Base-by-base conservation (phyloP, 2,329 filamentous ascomycete species). In the Microcyclospora pomicola region DNA sequence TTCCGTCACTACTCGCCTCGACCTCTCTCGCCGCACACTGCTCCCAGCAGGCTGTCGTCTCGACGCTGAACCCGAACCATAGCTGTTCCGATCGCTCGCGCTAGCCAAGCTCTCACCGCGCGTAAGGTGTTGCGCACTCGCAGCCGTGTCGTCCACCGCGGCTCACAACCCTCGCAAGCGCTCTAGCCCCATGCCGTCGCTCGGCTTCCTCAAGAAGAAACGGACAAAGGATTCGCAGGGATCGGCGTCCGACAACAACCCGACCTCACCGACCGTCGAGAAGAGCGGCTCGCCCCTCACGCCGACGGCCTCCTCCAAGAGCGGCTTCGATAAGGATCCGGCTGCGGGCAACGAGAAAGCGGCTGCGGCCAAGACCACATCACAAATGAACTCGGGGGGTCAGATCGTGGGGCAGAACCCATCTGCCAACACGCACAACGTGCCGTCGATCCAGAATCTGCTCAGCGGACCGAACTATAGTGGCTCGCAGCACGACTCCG, bases 161-260 rank as follows among this genome's bases (percentile, higher is more conserved):
- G 35, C 43, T 37, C 42, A 34, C 34, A 11, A 36, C 27, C 36
- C 37, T 37, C 41, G 35, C 15, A 31, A 34, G 34, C 31, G 28
- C 37, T 28, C 42, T 19, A 39, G 32, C 48, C 45, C 55, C 63
- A 96, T 98, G 91, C 91, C 87, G 78, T 83, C 76, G 64, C 75
- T 95, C 71, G 85, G 85, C 64, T 86, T 95, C 60, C 77, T 96
- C 61, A 95, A 95, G 75, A 96, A 94, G 76, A 94, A 93, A 75
- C 80, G 86, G 75, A 93, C 86, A 67, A 92, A 86, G 76, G 86
- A 95, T 69, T 82, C 50, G 40, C 62, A 65, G 51, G 65, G 68
- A 47, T 63, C 61, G 59, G 43, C 46, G 29, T 61, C 62, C 51
- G 72, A 77, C 61, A 62, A 71, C 59, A 75, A 78, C 59, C 77